Evolutionary conservation across 371 early-diverging fungal species (phyloP), one percentile per base, ranked within the genome.

Genomic region (Syncephalastrum contaminatum): DNA sequence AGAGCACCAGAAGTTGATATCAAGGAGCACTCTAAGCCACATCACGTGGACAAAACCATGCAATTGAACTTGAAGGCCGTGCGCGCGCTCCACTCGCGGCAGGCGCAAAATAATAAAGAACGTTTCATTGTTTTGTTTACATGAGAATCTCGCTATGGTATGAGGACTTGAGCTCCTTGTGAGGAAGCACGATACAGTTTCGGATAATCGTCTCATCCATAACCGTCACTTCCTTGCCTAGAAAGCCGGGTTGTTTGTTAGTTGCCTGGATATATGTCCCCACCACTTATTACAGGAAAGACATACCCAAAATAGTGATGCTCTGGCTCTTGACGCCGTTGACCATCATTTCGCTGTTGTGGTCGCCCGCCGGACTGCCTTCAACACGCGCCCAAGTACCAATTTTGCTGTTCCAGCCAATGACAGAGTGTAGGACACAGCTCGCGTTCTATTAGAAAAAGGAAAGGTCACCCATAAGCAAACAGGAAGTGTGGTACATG

Each of bases 101-200:
- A 30, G 36, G 10, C 36, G 10, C 36, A 30, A 30, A 30, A 30
- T 30, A 30, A 30, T 30, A 30, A 30, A 30, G 36, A 30, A 30
- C 36, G 12, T 47, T 22, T 43, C 41, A 40, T 12, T 56, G 22
- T 43, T n/a, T 43, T 57, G 22, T 64, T 69, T 88, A 97, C 95
- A 97, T 95, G 48, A 97, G 82, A 63, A 97, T 94, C 72, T 96
- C 96, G 63, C 93, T 92, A 67, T 95, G 93, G 82, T 85, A 91
- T 70, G 87, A 89, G 25, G 80, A 66, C 71, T 91, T 91, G 56
- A 97, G 81, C 60, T 96, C 97, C 83, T 98, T 98, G 83, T 97
- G 92, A 21, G 98, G 98, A 62, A 98, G 71, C 22, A 98, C 97
- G 53, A 97, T 90, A 62, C 97, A 97, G 80, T 95, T 96, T 59